Base-by-base conservation (phyloP, 1,139 yeast genomes). In the Torulaspora pretoriensis region DNA sequence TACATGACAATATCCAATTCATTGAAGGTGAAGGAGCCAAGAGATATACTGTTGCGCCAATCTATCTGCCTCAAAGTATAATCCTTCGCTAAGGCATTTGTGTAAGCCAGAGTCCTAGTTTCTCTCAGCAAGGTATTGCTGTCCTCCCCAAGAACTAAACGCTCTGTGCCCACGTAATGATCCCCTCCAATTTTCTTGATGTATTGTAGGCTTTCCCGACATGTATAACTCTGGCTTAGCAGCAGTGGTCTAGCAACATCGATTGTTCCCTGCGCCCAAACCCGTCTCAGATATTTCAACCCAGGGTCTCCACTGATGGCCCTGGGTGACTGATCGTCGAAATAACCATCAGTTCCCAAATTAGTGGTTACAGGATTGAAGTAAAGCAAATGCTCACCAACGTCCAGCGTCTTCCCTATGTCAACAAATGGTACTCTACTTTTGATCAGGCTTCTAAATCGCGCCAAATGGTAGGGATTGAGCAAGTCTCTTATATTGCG, bases 231-330 rank as follows among this genome's bases (percentile, higher is more conserved):
- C 12, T 62, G 60, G 6, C 74, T 73, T 26, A 72, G 61, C 8
- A 35, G 39, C 3, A 80, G 49, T 0, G 71, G 65, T n/a, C 64
- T 56, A 1, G 61, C 56, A 59, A 76, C 73, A 4, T 64, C 65
- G 24, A 87, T 65, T 22, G 71, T 63, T 1, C 97, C 97, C 31
- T 81, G 80, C 0, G 77, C 81, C 97, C 97, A 90, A 80, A 90
- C 75, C 28, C 97, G 69, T 49, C 94, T 69, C 22, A 67, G 67
- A 59, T 70, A 87, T 5, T 66, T 57, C 36, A 46, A 34, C 0
- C 42, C 8, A 3, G 40, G 32, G 16, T 43, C 35, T 3, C 40
- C 38, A 9, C 52, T 33, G 10, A 56, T 19, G 3, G 45, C 51
- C 1, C 51, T 56, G 0, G 96, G 96, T 1, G 92, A 81, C 61